A percentile compares a stretch with the other conserved stretches of the same genome.
These are phyloP conservation scores for Alternaria sp. DNA, from an alignment of 2,329 filamentous ascomycete species.

Conservation along the genomic window DNA sequence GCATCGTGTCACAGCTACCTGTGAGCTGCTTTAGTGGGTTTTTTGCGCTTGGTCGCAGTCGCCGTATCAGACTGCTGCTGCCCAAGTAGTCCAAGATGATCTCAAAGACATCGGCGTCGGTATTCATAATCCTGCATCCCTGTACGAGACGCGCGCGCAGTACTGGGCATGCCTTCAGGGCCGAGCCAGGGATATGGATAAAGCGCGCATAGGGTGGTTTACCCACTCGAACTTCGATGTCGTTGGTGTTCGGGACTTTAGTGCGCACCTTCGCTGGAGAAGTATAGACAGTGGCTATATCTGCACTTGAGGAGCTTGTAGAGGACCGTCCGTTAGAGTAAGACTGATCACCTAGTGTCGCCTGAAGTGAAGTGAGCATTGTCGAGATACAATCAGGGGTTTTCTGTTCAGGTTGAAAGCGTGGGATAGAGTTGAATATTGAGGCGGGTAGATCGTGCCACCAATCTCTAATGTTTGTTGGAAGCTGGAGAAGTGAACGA, in stretches of 20 bases:
- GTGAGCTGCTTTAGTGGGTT: conserved; percentile 11
- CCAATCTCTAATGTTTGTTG: not conserved
- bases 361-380: not conserved
- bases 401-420: not conserved
- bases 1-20: conserved; percentile 4
- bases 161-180: not conserved
- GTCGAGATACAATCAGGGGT: not conserved
- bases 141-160: not conserved
- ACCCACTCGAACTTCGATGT: conserved; percentile 7
- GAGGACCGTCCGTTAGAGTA: not conserved
- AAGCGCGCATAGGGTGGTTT: not conserved
- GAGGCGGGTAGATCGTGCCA: not conserved
- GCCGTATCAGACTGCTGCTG: not conserved
- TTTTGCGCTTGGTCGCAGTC: not conserved
- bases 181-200: not conserved
- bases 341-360: not conserved
- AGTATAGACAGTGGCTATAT: not conserved
- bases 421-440: not conserved
- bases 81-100: conserved; percentile 8
- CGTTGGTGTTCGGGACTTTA: not conserved
- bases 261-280: not conserved
- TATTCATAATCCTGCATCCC: conserved; percentile 7
- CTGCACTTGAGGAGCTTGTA: not conserved
- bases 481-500: not conserved
- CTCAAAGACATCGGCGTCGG: conserved; percentile 9